phyloP scores from a whole-genome alignment of 1,284 basidiomycete species.

The Schizopora paradoxa region DNA sequence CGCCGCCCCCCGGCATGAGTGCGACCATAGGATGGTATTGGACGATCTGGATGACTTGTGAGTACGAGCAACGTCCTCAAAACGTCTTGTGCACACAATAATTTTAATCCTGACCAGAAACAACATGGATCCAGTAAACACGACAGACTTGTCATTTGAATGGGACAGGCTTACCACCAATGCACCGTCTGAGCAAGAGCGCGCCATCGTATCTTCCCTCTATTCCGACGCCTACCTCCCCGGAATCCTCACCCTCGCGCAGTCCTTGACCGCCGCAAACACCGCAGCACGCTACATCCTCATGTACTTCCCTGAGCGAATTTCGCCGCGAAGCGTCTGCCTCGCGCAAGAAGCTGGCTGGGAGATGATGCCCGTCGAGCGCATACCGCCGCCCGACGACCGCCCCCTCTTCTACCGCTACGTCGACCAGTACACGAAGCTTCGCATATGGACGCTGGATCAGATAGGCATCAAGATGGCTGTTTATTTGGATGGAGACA shows the following conservation, averaged over 20 bases:
- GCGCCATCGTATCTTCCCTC: slow-evolving; percentile 38
- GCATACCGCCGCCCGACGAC: slow-evolving; percentile 34
- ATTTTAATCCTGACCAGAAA: too few relatives aligned
- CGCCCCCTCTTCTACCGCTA: slow-evolving; percentile 35
- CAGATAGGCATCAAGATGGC: slow-evolving; percentile 26
- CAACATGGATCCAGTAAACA: too few relatives aligned
- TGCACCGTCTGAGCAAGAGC: slow-evolving; percentile 19
- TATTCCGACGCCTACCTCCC: slow-evolving; percentile 39
- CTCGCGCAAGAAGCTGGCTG: slow-evolving; percentile 36
- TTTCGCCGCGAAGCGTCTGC: slow-evolving; percentile 37
- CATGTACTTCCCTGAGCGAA: slow-evolving; percentile 35
- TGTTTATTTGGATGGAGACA: slow-evolving; percentile 41
- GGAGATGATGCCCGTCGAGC: slow-evolving; percentile 31
- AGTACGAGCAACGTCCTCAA: too few relatives aligned
- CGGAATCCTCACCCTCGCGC: slow-evolving; percentile 38
- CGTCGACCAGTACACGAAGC: slow-evolving; percentile 40
- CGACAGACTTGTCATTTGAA: too few relatives aligned
- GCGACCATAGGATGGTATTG: too few relatives aligned
- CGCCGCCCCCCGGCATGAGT: too few relatives aligned
- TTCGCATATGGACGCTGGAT: slow-evolving; percentile 40
- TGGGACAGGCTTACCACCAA: too few relatives aligned
- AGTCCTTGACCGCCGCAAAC: slow-evolving; percentile 34
- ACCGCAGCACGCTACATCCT: slow-evolving; percentile 32
- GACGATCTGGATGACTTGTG: too few relatives aligned
- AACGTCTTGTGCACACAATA: too few relatives aligned